Conservation (phyloP, 352 stramenopile species). For the Phytophthora meadii region DNA sequence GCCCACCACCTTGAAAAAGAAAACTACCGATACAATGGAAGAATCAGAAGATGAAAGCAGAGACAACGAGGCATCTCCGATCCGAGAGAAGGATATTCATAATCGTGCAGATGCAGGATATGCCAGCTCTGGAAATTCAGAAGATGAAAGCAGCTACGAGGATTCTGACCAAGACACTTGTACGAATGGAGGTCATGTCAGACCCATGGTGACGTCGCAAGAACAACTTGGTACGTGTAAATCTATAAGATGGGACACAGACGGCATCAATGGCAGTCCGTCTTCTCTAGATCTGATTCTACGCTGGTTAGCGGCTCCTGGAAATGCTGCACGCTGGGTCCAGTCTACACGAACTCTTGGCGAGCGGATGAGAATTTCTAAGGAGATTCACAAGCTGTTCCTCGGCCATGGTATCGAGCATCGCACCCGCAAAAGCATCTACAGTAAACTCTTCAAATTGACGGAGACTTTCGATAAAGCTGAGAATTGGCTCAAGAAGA, state of each 20-base stretch:
- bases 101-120: not conserved
- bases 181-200: too few species aligned
- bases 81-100: not conserved
- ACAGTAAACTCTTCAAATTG: conserved; percentile 4
- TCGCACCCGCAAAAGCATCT: not conserved
- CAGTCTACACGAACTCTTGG: not conserved
- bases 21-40: not conserved
- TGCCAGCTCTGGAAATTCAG: not conserved
- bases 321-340: conserved; percentile 35
- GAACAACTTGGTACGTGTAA: not conserved
- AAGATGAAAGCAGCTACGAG: not conserved
- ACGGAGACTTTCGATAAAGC: conserved; percentile 1
- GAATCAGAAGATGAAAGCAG: not conserved
- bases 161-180: too few species aligned
- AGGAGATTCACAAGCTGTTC: conserved; percentile 8
- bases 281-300: conserved; percentile 30
- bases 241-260: conserved; percentile 8
- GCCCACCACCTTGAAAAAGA: not conserved
- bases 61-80: not conserved
- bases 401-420: conserved; percentile 3
- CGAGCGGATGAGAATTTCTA: not conserved
- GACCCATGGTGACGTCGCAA: too few species aligned
- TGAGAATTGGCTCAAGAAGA: conserved; percentile 9
- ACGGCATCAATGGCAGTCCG: conserved; percentile 1
- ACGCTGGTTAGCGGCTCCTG: conserved; percentile 29